Percentiles rank a stretch among this genome's conserved stretches.
phyloP scores from a whole-genome alignment of 2,329 filamentous ascomycete species.

The Conoideocrella luteorostrata region DNA sequence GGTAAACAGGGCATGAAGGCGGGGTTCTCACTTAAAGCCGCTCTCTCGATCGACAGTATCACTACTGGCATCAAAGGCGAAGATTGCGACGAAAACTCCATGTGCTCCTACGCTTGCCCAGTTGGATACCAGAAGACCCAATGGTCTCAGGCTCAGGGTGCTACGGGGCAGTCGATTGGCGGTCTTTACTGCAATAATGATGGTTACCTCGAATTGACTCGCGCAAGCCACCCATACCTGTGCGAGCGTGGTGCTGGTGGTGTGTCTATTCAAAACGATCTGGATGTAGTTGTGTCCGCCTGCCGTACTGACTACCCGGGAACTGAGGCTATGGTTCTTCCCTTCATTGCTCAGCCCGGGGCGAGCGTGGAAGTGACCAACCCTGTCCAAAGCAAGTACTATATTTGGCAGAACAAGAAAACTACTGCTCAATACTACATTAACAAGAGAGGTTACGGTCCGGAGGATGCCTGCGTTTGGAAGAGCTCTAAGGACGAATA shows the following conservation, averaged over 20 bases:
- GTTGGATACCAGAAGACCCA: slow-evolving; percentile 87
- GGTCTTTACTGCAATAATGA: slow-evolving; percentile 71
- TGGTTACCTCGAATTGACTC: slow-evolving; percentile 73
- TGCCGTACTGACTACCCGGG: slow-evolving; percentile 98
- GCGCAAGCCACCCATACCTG: slow-evolving; percentile 58
- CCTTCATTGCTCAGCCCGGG: slow-evolving; percentile 58
- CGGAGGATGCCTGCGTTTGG: slow-evolving; percentile 73
- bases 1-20: slow-evolving; percentile 67
- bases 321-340: slow-evolving; percentile 80
- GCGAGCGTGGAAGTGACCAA: slow-evolving; percentile 61
- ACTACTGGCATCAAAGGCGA: slow-evolving; percentile 55
- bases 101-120: slow-evolving; percentile 94
- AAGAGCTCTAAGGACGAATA: slow-evolving; percentile 39
- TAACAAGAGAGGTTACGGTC: slow-evolving; percentile 68
- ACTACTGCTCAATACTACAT: slow-evolving; percentile 97
- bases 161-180: slow-evolving; percentile 77
- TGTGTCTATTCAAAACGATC: slow-evolving; percentile 69
- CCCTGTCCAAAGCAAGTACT: slow-evolving; percentile 67
- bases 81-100: slow-evolving; percentile 54
- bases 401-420: slow-evolving; percentile 63
- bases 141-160: slow-evolving; percentile 74
- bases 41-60: slow-evolving; percentile 55
- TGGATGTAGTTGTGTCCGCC: slow-evolving; percentile 59
- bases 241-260: slow-evolving; percentile 68
- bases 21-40: slow-evolving; percentile 39